Evolutionary conservation across 2,329 filamentous ascomycete species (phyloP), one percentile per base, ranked within the genome.

Genomic region (Fusarium fujikuroi): DNA sequence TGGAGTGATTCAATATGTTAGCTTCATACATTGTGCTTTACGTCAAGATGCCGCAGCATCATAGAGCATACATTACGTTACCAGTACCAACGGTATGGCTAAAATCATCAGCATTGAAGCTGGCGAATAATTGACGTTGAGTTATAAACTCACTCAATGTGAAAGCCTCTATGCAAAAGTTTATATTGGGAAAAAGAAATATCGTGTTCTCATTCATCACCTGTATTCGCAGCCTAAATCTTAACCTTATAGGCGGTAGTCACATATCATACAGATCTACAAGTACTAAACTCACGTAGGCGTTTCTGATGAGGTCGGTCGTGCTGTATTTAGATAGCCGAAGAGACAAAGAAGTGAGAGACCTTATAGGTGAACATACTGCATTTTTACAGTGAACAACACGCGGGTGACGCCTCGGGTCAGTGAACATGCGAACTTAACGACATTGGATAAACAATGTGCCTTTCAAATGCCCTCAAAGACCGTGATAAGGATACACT

Each of bases 391-490:
- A n/a, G 47, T 34, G n/a, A 52, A 52, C 8, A 52, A 25, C 9
- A 19, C 2, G 5, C 10, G 0, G 5, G 15, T 32, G 28, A 19
- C 10, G 16, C 30, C 8, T 50, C 1, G 8, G 8, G n/a, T 15
- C 47, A 36, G 30, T 52, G 30, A 36, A 52, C 30, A 36, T 15
- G 47, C n/a, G 16, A 52, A 7, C 4, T 25, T 3, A 7, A 8
- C 12, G 2, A 23, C 16, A 11, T 6, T 11, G 11, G 9, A 25
- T 23, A 15, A 52, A 25, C 14, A n/a, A 21, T 9, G 3, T 16
- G 12, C 36, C 28, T 14, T 4, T 7, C 10, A 4, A 15, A 9
- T 15, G 4, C 6, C 7, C 14, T 40, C 12, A 30, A 6, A 19
- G 12, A 23, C 16, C 3, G 18, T 36, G 49, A 36, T 21, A 1